Conservation (phyloP, 768 basidiomycete species). For the Termitomyces titanicus region DNA sequence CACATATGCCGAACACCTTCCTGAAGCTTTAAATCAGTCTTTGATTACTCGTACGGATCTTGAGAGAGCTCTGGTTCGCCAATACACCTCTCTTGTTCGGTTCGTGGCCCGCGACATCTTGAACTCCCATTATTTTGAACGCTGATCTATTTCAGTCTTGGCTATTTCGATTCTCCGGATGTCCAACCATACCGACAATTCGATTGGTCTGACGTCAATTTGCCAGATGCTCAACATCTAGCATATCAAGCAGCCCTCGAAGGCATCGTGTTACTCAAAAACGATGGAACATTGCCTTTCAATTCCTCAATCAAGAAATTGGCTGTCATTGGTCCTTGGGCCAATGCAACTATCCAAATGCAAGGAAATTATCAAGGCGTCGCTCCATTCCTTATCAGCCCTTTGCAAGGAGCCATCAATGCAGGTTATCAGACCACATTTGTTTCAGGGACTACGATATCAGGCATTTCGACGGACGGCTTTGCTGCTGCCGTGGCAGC, state of each 20-base stretch:
- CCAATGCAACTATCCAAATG: slow-evolving; percentile 51
- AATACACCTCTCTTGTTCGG: slow-evolving; percentile 54
- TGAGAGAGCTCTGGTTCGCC: slow-evolving; percentile 37
- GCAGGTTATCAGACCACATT: slow-evolving; percentile 46
- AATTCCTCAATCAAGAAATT: slow-evolving; percentile 40
- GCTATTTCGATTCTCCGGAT: slow-evolving; percentile 52
- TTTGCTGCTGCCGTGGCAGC: slow-evolving; percentile 49
- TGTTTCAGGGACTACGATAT: slow-evolving; percentile 38
- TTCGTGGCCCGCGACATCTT: slow-evolving; percentile 17
- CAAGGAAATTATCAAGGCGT: slow-evolving; percentile 56
- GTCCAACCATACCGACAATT: slow-evolving; percentile 50
- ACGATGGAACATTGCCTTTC: slow-evolving; percentile 57
- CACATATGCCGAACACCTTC: slow-evolving; percentile 41
- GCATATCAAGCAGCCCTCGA: slow-evolving; percentile 50
- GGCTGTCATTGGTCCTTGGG: slow-evolving; percentile 59
- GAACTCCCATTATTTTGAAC: neutral
- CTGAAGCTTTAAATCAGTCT: slow-evolving; percentile 43
- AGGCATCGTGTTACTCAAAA: slow-evolving; percentile 61
- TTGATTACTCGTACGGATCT: slow-evolving; percentile 43
- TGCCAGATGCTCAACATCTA: slow-evolving; percentile 41
- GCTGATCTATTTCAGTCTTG: slow-evolving; percentile 34
- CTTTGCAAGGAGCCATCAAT: slow-evolving; percentile 42
- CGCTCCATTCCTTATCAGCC: slow-evolving; percentile 54
- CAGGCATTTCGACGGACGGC: slow-evolving; percentile 33
- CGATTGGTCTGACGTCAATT: slow-evolving; percentile 47